A percentile compares a stretch with the other conserved stretches of the same genome.
phyloP scores from a whole-genome alignment of 108 stramenopile species.

The Aurantiochytrium sp. region DNA sequence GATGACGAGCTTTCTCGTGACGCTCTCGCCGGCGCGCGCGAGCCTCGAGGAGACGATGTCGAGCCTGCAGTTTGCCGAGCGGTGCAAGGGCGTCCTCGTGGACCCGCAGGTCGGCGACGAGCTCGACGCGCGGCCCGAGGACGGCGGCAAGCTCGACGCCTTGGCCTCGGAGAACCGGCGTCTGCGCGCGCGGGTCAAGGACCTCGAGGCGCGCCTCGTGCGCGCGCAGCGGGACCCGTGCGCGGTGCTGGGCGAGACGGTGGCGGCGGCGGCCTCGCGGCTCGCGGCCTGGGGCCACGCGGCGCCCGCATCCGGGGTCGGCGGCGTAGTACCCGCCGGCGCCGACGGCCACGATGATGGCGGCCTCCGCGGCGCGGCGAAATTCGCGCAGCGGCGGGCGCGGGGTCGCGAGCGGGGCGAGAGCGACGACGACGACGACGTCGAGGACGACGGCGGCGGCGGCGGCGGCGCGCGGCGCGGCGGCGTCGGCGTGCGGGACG shows the following conservation, averaged over 20 bases:
- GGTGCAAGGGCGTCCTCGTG: slow-evolving; percentile 27
- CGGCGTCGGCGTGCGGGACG: background rate
- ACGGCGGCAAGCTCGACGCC: background rate
- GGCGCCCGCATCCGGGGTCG: background rate
- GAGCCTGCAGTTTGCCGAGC: slow-evolving; percentile 54
- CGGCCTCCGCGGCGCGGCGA: too few relatives aligned
- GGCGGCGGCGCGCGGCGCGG: too few relatives aligned
- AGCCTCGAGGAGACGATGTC: slow-evolving; percentile 46
- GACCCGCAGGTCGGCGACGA: background rate
- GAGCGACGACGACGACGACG: background rate
- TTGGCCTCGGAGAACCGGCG: background rate
- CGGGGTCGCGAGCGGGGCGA: too few relatives aligned
- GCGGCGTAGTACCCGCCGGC: background rate
- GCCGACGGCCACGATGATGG: background rate
- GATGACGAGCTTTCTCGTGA: slow-evolving; percentile 48
- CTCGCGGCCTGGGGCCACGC: background rate
- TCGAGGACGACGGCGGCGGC: background rate
- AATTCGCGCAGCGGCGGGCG: too few relatives aligned
- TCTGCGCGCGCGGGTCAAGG: background rate
- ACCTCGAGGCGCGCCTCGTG: background rate
- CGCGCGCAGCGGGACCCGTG: background rate
- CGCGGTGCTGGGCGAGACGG: background rate
- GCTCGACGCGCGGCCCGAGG: background rate
- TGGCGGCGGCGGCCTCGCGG: background rate
- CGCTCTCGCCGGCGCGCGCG: slow-evolving; percentile 41